Base-by-base conservation (phyloP, 495 filamentous ascomycete genomes). In the Penicillium paradoxum region DNA sequence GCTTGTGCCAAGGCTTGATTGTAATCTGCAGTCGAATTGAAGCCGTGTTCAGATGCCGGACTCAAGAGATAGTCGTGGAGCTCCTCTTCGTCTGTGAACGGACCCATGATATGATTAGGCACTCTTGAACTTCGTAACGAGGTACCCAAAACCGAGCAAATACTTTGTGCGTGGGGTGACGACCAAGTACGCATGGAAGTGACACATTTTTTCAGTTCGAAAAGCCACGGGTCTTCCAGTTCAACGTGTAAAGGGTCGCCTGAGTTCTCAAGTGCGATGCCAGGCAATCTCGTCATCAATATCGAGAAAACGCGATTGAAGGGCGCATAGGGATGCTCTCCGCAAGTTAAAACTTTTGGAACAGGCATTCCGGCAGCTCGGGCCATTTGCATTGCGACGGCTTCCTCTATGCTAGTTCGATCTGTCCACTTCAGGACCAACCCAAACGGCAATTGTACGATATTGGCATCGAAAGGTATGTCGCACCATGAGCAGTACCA, bases 391-490 rank as follows among this genome's bases (percentile, higher is more conserved):
- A 72, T 77, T 25, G 69, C 57, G 24, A 59, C 43, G 10, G 62
- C 70, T 49, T 77, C 72, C 53, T 73, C 71, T 18, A 73, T 33
- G n/a, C 66, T 59, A 8, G 67, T 75, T 17, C 69, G 54, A 53
- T 75, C 64, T 21, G 68, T 65, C 69, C 71, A 75, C 63, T 77
- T 75, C 54, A 72, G 34, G 21, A 72, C 49, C 14, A 67, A 59
- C 8, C 67, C 69, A 34, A 72, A 70, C 0, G 67, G 69, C 4
- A 69, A 50, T 43, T 72, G 57, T 1, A 58, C 27, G 25, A 68
- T 65, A 7, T 58, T 30, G 19, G 33, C n/a, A 54, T 68, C 52
- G 41, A 51, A 65, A 15, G 4, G 1, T 36, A 68, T 53, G 3
- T 39, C 45, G 17, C 57, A 49, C 57, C 57, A 65, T 30, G 27